Evolutionary conservation across 2,329 filamentous ascomycete species (phyloP).

Genomic region (Akanthomyces uredinophilus): DNA sequence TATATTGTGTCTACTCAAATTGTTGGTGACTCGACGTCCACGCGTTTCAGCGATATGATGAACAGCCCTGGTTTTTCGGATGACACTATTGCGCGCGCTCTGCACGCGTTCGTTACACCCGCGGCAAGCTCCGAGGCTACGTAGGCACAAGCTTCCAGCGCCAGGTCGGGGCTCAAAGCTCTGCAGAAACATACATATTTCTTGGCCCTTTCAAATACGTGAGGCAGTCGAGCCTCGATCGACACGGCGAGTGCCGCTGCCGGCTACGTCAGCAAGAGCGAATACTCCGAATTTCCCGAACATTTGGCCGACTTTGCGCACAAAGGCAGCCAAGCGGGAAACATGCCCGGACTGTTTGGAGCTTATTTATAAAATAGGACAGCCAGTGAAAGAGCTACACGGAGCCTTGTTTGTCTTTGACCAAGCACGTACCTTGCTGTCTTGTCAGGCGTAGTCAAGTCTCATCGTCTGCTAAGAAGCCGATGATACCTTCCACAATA

Average conservation of each 20-base stretch:
- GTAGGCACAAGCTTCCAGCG: neutral
- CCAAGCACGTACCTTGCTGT: neutral
- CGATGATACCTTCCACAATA: neutral
- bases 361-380: neutral
- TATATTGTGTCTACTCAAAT: conserved; percentile 65
- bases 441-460: neutral
- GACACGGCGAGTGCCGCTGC: neutral
- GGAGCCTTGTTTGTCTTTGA: neutral
- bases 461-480: neutral
- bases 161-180: neutral
- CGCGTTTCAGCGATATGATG: conserved; percentile 42
- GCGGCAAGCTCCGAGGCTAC: conserved; percentile 23
- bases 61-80: conserved; percentile 42
- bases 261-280: neutral
- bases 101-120: conserved; percentile 38
- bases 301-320: neutral
- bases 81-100: conserved; percentile 44
- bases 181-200: neutral
- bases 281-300: conserved; percentile 7
- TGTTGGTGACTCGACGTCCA: conserved; percentile 34
- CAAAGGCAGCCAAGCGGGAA: neutral
- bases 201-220: neutral
- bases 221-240: neutral
- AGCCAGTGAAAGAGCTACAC: neutral
- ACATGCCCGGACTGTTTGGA: neutral